Percentiles rank a stretch among this genome's conserved stretches.
Conservation (phyloP, 139 green algal genomes). For the Mychonastes homosphaera region DNA sequence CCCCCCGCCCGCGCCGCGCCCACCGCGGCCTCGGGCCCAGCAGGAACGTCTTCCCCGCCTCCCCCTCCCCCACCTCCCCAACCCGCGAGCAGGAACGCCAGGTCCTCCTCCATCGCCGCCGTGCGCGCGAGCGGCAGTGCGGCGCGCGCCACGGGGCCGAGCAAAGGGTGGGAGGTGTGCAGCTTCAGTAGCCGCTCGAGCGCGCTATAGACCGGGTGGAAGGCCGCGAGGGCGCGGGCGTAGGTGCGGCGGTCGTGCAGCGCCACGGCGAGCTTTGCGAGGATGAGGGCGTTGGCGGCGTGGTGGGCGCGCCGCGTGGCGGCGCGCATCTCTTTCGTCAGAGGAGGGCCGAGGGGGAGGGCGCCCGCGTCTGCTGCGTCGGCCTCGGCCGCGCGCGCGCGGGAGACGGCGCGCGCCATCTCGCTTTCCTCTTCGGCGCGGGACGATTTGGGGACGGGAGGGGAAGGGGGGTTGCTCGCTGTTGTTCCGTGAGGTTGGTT, state of each 20-base stretch:
- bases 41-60: too few relatives aligned
- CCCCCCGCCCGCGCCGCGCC: too few relatives aligned
- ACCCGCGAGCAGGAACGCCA: constrained; percentile 1
- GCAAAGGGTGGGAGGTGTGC: not conserved
- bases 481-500: too few relatives aligned
- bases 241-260: constrained; percentile 15
- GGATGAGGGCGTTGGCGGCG: constrained; percentile 15
- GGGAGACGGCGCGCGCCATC: too few relatives aligned
- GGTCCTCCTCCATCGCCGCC: constrained; percentile 19
- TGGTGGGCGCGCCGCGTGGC: constrained; percentile 11
- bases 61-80: too few relatives aligned
- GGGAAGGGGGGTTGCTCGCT: too few relatives aligned
- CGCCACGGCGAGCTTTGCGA: constrained; percentile 17
- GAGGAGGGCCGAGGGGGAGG: too few relatives aligned
- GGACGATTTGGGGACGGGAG: too few relatives aligned
- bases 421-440: too few relatives aligned
- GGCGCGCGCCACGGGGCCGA: not conserved
- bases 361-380: too few relatives aligned
- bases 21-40: too few relatives aligned
- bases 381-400: too few relatives aligned
- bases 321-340: constrained; percentile 14
- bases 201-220: constrained; percentile 13
- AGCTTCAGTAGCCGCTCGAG: constrained; percentile 5
- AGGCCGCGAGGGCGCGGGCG: constrained; percentile 4
- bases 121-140: not conserved